A percentile compares a stretch with the other conserved stretches of the same genome.
These are phyloP conservation scores for Penicillium steckii DNA, from an alignment of 495 filamentous ascomycete species.

Conservation along the genomic window DNA sequence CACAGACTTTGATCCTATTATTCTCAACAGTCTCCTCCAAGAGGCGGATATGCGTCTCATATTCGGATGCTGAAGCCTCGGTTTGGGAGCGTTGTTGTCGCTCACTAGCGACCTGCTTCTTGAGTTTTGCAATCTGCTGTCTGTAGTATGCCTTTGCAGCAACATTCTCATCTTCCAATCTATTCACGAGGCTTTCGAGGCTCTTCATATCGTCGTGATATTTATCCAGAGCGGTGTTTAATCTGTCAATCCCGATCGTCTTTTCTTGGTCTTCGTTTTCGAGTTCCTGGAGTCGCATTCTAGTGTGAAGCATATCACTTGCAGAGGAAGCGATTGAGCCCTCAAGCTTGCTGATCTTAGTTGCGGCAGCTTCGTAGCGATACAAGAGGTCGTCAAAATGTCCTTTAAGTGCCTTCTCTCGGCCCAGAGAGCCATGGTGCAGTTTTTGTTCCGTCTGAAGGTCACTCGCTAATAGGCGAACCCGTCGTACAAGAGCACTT, in stretches of 20 bases:
- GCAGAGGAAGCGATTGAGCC: slow-evolving; percentile 56
- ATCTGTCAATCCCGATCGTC: slow-evolving; percentile 54
- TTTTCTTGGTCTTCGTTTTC: slow-evolving; percentile 56
- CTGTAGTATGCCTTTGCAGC: slow-evolving; percentile 27
- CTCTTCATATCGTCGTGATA: slow-evolving; percentile 64
- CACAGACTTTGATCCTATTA: slow-evolving; percentile 36
- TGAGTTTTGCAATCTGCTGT: slow-evolving; percentile 40
- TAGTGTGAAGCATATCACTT: slow-evolving; percentile 44
- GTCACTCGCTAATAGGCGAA: slow-evolving; percentile 36
- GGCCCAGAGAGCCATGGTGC: slow-evolving; percentile 30
- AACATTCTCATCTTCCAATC: slow-evolving; percentile 56
- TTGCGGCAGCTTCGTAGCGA: slow-evolving; percentile 37
- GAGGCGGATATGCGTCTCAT: slow-evolving; percentile 36
- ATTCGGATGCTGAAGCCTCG: slow-evolving; percentile 33
- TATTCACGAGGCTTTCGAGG: slow-evolving; percentile 59
- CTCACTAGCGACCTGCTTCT: slow-evolving; percentile 36
- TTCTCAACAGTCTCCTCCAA: slow-evolving; percentile 37
- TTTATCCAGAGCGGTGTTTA: slow-evolving; percentile 59
- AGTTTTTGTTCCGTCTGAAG: slow-evolving; percentile 31
- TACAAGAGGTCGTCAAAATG: slow-evolving; percentile 43
- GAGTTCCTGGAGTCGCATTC: slow-evolving; percentile 46
- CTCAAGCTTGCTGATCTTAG: slow-evolving; percentile 51
- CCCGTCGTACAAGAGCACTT: slow-evolving; percentile 32
- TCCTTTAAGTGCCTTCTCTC: slow-evolving; percentile 37
- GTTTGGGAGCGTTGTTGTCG: slow-evolving; percentile 33